These are phyloP conservation scores for Knufia fluminis DNA, from an alignment of 2,329 filamentous ascomycete genomes.

Conservation along the genomic window DNA sequence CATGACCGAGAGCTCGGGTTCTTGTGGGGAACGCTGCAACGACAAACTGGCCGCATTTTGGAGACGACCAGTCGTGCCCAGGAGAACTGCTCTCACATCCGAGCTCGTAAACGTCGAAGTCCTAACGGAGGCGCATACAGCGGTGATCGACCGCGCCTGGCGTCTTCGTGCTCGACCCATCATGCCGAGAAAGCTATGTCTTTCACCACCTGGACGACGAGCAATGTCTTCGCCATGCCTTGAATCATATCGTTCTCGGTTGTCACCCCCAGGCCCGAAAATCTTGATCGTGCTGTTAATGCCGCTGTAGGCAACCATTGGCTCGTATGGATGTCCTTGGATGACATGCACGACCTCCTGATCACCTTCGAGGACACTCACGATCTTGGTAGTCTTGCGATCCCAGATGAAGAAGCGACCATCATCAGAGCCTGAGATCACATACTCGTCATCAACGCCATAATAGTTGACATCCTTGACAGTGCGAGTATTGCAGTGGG, in stretches of 20 bases:
- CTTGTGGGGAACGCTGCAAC: too few species aligned
- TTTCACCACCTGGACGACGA: slow-evolving; percentile 35
- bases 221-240: slow-evolving; percentile 50
- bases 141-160: too few species aligned
- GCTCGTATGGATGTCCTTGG: slow-evolving; percentile 59
- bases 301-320: slow-evolving; percentile 55
- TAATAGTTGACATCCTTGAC: slow-evolving; percentile 64
- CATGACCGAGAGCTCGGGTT: too few species aligned
- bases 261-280: slow-evolving; percentile 48
- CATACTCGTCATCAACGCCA: slow-evolving; percentile 57
- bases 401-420: slow-evolving; percentile 64
- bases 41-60: too few species aligned
- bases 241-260: slow-evolving; percentile 47
- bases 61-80: too few species aligned
- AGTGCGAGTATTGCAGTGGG: slow-evolving; percentile 58
- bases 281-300: slow-evolving; percentile 63
- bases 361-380: slow-evolving; percentile 59
- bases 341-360: slow-evolving; percentile 62
- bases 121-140: too few species aligned
- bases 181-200: slow-evolving; percentile 28
- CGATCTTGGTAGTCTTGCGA: slow-evolving; percentile 48
- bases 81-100: too few species aligned
- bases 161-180: slow-evolving; percentile 19
- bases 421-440: slow-evolving; percentile 57
- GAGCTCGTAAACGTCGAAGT: too few species aligned